Percentiles rank a stretch among this genome's conserved stretches.
phyloP scores from a whole-genome alignment of 148 eudicot species.

The Bassia scoparia region DNA sequence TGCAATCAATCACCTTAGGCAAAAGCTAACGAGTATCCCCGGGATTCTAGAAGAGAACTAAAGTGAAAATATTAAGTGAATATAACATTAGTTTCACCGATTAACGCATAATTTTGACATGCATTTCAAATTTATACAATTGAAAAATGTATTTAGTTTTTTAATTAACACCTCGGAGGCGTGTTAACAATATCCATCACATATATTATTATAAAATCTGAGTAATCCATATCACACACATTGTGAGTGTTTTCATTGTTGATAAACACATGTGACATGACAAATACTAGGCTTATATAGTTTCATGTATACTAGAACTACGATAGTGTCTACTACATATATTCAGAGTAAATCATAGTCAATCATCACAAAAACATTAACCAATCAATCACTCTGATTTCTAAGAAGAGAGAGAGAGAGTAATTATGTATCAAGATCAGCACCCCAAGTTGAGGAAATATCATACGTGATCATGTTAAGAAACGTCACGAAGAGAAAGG shows the following conservation, averaged over 20 bases:
- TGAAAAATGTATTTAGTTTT: too few relatives aligned
- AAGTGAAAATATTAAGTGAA: too few relatives aligned
- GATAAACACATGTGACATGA: background rate
- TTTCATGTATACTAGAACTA: background rate
- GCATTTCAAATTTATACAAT: too few relatives aligned
- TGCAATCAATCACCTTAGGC: background rate
- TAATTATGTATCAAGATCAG: constrained; percentile 13
- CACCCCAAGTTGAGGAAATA: constrained; percentile 18
- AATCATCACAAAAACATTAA: background rate
- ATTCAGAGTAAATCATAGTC: background rate
- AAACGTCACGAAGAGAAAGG: constrained; percentile 27
- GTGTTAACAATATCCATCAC: background rate
- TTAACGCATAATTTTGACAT: too few relatives aligned
- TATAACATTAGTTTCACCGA: too few relatives aligned
- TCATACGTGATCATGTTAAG: constrained; percentile 23
- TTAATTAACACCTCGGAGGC: too few relatives aligned
- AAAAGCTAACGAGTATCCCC: too few relatives aligned
- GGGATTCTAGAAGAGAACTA: too few relatives aligned
- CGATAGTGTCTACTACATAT: background rate
- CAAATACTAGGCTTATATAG: background rate
- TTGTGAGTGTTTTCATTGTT: constrained; percentile 16
- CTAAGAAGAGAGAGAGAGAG: too few relatives aligned
- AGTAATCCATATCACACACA: constrained; percentile 8
- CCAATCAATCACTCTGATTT: background rate
- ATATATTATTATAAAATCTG: background rate